Evolutionary conservation across 2,329 filamentous ascomycete genomes (phyloP), one percentile per base, ranked within the genome.

Genomic region (Pestalotiopsis sp.): DNA sequence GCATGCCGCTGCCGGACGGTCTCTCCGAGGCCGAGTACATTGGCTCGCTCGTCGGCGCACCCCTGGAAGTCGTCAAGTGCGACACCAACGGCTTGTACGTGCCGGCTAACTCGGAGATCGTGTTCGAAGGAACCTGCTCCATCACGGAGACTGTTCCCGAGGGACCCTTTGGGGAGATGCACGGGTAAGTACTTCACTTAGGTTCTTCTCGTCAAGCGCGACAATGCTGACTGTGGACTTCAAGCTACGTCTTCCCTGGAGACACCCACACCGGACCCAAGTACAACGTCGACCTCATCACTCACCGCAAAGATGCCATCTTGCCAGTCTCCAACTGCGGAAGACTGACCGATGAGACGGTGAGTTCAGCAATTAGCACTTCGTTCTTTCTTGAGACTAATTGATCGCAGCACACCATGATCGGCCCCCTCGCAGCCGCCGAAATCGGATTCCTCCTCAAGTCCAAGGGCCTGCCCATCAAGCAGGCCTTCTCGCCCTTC

Each of bases 111-210:
- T 73, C 78, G 0, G 85, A 88, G 71, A 87, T 87, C 64, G 81
- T 87, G 0, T 74, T 87, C 1, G 85, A 87, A 67, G 85, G 86
- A 2, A 82, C 79, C 0, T 70, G 84, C 14, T 87, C 84, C 0
- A 76, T 82, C 4, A 79, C 80, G 0, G 81, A 86, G 59, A 82
- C 72, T 0, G 82, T 69, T 0, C 72, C 73, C 0, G 85, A 87
- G 67, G 86, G 85, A 0, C 85, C 85, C 0, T 87, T 87, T 73
- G 85, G 83, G 0, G 86, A 85, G 66, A 81, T 81, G 75, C 79
- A 82, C 20, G 83, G 82, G 59, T 62, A 41, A 36, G 59, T 62
- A 1, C 3, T 20, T 3, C 6, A n/a, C 27, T 12, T 20, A 17
- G 7, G 7, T 59, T 7, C 5, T 13, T 25, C 20, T 13, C 12